Evolutionary conservation across 2,329 filamentous ascomycete genomes (phyloP), one percentile per base, ranked within the genome.

Genomic region (Cercospora citrullina): DNA sequence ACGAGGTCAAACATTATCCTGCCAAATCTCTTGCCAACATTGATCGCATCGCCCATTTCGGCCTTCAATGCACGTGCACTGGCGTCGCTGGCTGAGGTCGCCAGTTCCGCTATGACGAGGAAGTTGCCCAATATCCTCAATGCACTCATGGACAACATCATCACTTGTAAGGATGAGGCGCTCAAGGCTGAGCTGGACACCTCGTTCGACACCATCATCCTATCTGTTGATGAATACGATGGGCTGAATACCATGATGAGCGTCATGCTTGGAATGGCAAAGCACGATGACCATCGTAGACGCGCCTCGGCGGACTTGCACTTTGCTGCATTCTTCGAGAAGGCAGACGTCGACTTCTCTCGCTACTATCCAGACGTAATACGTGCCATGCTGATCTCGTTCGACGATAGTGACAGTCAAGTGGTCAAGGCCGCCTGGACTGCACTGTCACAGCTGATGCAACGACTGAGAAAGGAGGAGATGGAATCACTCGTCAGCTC

Each of bases 321-420:
- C 75, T 83, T 99, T 66, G 89, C 91, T 69, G 92, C 88, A 69
- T 99, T 98, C 86, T 98, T 98, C 78, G 84, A 89, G 0, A 85
- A 88, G 62, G 87, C 92, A 8, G 87, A 91, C 26, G 86, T 97
- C 30, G 95, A 99, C 81, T 97, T 96, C 80, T 96, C 94, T 30
- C 87, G 94, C 61, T 99, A 98, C 84, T 93, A 97, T 79, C 94
- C 94, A 77, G 94, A 99, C 75, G 91, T 99, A 63, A 93, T 99
- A 75, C 91, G 94, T 14, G 90, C 92, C 3, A 83, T 99, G 63
- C 87, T 99, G 65, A 91, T 96, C 72, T 94, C 93, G 0, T 99
- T 99, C 77, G 93, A 95, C 75, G 95, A 99, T 75, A 81, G 87
- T 63, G 95, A 98, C 76, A 80, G 81, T 69, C 89, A 90, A 23